Base-by-base conservation (phyloP, 345 rosid genomes). In the Pseudoturritis turrita region DNA sequence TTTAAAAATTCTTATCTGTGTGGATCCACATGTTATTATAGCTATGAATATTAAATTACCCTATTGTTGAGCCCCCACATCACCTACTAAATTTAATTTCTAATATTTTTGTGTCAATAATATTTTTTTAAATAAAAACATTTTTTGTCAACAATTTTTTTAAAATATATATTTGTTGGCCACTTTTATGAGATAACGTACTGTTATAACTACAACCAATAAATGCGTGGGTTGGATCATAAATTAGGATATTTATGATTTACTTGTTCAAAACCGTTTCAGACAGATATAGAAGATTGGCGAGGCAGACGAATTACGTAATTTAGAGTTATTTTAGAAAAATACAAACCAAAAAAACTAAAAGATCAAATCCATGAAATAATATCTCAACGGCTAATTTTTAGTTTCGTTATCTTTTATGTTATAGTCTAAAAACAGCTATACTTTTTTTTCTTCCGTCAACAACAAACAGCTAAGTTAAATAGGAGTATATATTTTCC, bases 191-290 rank as follows among this genome's bases (percentile, higher is more conserved):
- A 73, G 36, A 2, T 39, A 57, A 21, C 22, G 76, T 62, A 49
- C 46, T 47, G 60, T 46, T 55, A 60, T 69, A 46, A 62, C 62
- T 37, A 62, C 4, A 69, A 28, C 33, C 71, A 76, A 76, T 70
- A 76, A 76, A 76, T 76, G 71, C 18, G 67, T 70, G 14, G 53
- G 79, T 62, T 76, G 79, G 66, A 55, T 70, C 17, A 62, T 62
- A 76, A 76, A 63, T 70, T 56, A 9, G 60, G 46, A 29, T 55
- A 70, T 63, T 70, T 63, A 70, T 62, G 39, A 69, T 26, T 58
- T 70, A 62, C 70, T 47, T 63, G 54, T 39, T 63, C 57, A 60
- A 57, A 60, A 67, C 57, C 50, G 73, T 52, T 66, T 41, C 31
- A 33, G 31, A 60, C 25, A 29, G 64, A 73, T 45, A 33, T 53